These are phyloP conservation scores for Venturia nashicola DNA, from an alignment of 2,329 filamentous ascomycete genomes.

Conservation along the genomic window DNA sequence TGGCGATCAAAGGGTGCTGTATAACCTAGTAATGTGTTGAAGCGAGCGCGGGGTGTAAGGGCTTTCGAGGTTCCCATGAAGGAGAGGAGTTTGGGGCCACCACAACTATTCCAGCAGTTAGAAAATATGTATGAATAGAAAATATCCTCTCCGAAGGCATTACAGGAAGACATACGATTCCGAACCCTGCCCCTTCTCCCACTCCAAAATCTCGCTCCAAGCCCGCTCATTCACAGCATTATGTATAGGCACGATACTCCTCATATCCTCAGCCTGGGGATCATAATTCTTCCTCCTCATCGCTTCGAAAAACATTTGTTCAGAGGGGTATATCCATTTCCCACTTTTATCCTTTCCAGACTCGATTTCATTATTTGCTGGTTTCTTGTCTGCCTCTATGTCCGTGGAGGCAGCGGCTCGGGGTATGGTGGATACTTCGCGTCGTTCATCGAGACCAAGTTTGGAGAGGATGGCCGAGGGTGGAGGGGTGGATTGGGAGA, in stretches of 20 bases:
- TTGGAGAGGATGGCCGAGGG: constrained; percentile 18
- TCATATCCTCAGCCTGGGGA: constrained; percentile 63
- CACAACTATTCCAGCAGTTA: constrained; percentile 36
- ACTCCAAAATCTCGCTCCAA: constrained; percentile 81
- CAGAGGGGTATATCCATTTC: constrained; percentile 95
- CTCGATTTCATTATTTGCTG: constrained; percentile 66
- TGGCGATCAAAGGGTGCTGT: constrained; percentile 87
- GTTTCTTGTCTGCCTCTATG: constrained; percentile 22
- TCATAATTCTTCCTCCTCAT: constrained; percentile 84
- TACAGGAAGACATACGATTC: constrained; percentile 37
- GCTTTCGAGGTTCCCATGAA: constrained; percentile 57
- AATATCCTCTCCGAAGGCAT: too few species aligned
- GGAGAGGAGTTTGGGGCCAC: constrained; percentile 68
- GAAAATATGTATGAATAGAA: background rate
- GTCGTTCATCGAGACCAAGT: constrained; percentile 46
- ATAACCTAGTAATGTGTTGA: constrained; percentile 81
- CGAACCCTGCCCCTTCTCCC: constrained; percentile 58
- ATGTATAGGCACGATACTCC: constrained; percentile 87
- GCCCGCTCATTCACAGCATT: constrained; percentile 97
- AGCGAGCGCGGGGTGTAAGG: constrained; percentile 69
- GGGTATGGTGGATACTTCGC: constrained; percentile 68
- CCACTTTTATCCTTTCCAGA: constrained; percentile 53
- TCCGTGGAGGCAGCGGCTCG: constrained; percentile 26
- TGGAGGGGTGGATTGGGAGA: constrained; percentile 12
- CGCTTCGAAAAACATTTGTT: constrained; percentile 96